Evolutionary conservation across 371 early-diverging fungal species (phyloP), one percentile per base, ranked within the genome.

Genomic region (Dichotomocladium elegans): DNA sequence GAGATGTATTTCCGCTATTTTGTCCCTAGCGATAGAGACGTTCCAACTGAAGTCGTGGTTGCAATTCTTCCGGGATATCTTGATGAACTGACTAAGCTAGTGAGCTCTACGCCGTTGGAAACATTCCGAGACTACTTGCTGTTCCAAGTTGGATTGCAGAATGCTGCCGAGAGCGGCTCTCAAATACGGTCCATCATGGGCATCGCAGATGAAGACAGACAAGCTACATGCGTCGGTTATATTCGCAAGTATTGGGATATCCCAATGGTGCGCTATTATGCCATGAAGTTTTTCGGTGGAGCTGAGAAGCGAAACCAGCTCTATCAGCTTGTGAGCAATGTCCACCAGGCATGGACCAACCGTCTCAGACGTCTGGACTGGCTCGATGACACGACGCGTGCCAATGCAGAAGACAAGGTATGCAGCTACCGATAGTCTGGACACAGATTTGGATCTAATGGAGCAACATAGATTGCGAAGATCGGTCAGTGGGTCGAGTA

Each of bases 261-360:
- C 11, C 57, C 81, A 26, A 56, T 76, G 0, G 86, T 82, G 0
- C 71, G 82, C 10, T 83, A 76, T 42, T 85, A 68, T 66, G 66
- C 75, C 7, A 50, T 78, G 51, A 55, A 55, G 29, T 31, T 61
- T 1, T 81, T 81, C 50, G 73, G 72, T 25, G 75, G 75, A 25
- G 69, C 65, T 15, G 63, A 73, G 31, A 51, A 67, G 7, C 63
- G 64, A 12, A 57, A 66, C 6, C 57, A 69, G 19, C 53, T 57
- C 1, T 31, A 49, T n/a, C 45, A 55, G 4, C 68, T 81, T 53
- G 65, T 86, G 10, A 50, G 41, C 2, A 44, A 44, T 8, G 55
- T 73, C 15, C 54, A 61, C 12, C 45, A 60, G 2, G 45, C 68
- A 14, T 70, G 83, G 53, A 44, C 66, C 6, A 48, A 60, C 14